Percentiles rank a stretch among this genome's conserved stretches.
Conservation (phyloP, 2,329 filamentous ascomycete genomes). For the Pyricularia pennisetigena region DNA sequence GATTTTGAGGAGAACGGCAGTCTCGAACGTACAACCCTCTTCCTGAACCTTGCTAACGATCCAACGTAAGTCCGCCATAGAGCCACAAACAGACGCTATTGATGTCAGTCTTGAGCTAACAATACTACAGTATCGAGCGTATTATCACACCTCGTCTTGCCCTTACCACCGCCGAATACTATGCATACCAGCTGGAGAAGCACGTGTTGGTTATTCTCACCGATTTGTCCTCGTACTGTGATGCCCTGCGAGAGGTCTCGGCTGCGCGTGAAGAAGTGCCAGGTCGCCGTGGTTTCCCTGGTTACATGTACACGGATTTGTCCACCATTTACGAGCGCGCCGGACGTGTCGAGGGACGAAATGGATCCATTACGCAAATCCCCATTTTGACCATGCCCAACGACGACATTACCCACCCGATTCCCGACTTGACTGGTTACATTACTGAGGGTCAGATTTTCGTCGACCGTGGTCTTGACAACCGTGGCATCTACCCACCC, state of each 20-base stretch:
- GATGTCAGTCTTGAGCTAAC: background rate
- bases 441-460: slow-evolving; percentile 99
- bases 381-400: slow-evolving; percentile 99
- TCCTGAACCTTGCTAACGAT: slow-evolving; percentile 98
- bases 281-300: slow-evolving; percentile 96
- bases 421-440: slow-evolving; percentile 96
- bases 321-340: slow-evolving; percentile 99
- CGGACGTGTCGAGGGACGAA: slow-evolving; percentile 91
- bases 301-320: slow-evolving; percentile 99
- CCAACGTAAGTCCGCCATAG: slow-evolving; percentile 63
- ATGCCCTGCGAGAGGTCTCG: slow-evolving; percentile 96
- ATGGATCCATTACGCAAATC: slow-evolving; percentile 98
- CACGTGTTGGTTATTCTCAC: slow-evolving; percentile 98
- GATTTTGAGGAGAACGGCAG: slow-evolving; percentile 99
- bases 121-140: slow-evolving; percentile 71
- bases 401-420: slow-evolving; percentile 98
- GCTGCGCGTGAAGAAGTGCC: slow-evolving; percentile 97
- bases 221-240: slow-evolving; percentile 95
- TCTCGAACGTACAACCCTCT: slow-evolving; percentile 92
- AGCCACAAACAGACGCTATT: background rate
- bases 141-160: slow-evolving; percentile 98
- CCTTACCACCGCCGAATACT: slow-evolving; percentile 97
- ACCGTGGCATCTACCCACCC: slow-evolving; percentile 96
- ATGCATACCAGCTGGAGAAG: slow-evolving; percentile 99
- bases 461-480: slow-evolving; percentile 84